Evolutionary conservation across 352 stramenopile genomes (phyloP).

Genomic region (Poterioochromonas sp.): DNA sequence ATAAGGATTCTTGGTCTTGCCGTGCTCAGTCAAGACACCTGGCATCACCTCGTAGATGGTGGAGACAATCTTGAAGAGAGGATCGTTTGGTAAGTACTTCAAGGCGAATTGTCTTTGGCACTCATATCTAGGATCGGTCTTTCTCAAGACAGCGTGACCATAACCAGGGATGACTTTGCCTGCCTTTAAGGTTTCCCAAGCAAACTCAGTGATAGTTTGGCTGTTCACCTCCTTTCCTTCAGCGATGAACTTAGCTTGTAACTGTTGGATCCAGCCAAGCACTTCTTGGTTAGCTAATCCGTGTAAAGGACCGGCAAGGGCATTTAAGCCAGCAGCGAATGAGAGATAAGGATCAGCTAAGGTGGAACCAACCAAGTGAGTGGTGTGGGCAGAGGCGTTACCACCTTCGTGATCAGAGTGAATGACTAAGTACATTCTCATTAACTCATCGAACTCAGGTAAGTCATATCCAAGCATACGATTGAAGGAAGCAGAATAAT

Average conservation of each 20-base stretch:
- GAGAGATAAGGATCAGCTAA: slow-evolving; percentile 94
- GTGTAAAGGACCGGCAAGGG: slow-evolving; percentile 92
- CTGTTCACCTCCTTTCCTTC: slow-evolving; percentile 91
- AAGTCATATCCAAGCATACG: slow-evolving; percentile 94
- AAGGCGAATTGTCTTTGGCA: slow-evolving; percentile 97
- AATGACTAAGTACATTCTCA: slow-evolving; percentile 98
- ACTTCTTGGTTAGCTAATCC: slow-evolving; percentile 99
- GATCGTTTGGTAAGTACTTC: slow-evolving; percentile 97
- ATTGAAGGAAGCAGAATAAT: slow-evolving; percentile 98
- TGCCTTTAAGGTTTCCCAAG: slow-evolving; percentile 95
- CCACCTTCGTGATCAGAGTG: slow-evolving; percentile 98
- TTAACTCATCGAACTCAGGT: slow-evolving; percentile 94
- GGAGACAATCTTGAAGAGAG: slow-evolving; percentile 97
- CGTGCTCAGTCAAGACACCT: slow-evolving; percentile 93
- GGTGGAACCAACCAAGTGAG: slow-evolving; percentile 93
- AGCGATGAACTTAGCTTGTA: slow-evolving; percentile 88
- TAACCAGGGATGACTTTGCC: slow-evolving; percentile 95
- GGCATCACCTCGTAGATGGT: slow-evolving; percentile 99
- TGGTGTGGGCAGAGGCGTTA: slow-evolving; percentile 95
- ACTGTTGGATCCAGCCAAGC: slow-evolving; percentile 69
- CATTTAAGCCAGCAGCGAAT: slow-evolving; percentile 89
- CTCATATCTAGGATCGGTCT: slow-evolving; percentile 97
- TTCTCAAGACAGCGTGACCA: slow-evolving; percentile 92
- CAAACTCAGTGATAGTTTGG: slow-evolving; percentile 97
- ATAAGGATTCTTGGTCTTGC: slow-evolving; percentile 98